These are phyloP conservation scores for Ophiostoma triangulosporum DNA, from an alignment of 2,329 filamentous ascomycete species.

Conservation along the genomic window DNA sequence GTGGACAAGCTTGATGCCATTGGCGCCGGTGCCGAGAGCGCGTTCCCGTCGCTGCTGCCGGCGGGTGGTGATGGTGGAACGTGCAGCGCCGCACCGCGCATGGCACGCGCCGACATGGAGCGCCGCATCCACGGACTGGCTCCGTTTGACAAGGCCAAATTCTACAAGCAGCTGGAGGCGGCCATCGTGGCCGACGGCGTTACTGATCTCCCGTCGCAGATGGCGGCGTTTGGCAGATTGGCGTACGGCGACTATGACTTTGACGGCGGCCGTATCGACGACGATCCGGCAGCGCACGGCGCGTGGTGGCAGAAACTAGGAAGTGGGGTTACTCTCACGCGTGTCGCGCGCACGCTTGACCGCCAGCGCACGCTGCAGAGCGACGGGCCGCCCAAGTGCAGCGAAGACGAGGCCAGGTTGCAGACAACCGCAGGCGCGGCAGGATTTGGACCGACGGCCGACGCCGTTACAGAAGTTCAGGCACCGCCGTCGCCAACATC, in stretches of 20 bases:
- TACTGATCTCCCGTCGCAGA: neutral
- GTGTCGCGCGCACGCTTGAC: conserved; percentile 3
- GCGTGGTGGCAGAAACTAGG: conserved; percentile 35
- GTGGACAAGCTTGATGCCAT: conserved; percentile 40
- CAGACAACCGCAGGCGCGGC: neutral
- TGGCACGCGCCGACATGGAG: conserved; percentile 30
- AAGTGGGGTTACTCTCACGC: conserved; percentile 17
- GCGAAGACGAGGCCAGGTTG: neutral
- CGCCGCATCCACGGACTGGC: conserved; percentile 38
- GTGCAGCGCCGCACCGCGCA: conserved; percentile 25
- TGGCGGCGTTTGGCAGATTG: conserved; percentile 17
- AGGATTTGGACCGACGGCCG: neutral
- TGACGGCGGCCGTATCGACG: no score
- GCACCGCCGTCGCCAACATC: conserved; percentile 6
- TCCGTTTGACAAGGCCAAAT: conserved; percentile 29
- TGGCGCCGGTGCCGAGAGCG: conserved; percentile 37
- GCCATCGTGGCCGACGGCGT: conserved; percentile 29
- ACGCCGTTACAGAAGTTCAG: neutral
- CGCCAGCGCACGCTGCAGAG: neutral
- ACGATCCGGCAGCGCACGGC: conserved; percentile 17
- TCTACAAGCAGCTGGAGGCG: conserved; percentile 25
- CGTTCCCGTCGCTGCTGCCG: conserved; percentile 32
- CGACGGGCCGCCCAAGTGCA: neutral
- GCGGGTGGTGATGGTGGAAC: conserved; percentile 14
- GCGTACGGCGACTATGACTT: neutral